These are phyloP conservation scores for Clavulina sp. DNA, from an alignment of 768 basidiomycete species.

Conservation along the genomic window DNA sequence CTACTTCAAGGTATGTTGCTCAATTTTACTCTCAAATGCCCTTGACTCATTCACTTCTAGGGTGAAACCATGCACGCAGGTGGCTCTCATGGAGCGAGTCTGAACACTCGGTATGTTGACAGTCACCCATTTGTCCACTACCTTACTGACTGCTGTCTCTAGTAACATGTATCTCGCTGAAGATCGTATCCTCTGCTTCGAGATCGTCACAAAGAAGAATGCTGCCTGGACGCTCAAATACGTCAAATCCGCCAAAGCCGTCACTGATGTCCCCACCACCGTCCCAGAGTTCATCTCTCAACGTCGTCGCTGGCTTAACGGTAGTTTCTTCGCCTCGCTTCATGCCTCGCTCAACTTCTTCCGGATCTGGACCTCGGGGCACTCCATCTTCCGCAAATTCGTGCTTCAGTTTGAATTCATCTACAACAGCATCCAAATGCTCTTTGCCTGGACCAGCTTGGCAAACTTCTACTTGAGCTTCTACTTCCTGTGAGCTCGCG, in stretches of 20 bases:
- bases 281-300: slow-evolving; percentile 81
- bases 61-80: slow-evolving; percentile 49
- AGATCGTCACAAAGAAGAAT: slow-evolving; percentile 77
- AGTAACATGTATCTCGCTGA: neutral
- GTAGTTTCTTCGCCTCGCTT: slow-evolving; percentile 82
- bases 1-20: slow-evolving; percentile 22
- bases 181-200: slow-evolving; percentile 61
- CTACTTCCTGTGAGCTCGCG: slow-evolving; percentile 33
- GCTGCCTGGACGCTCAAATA: slow-evolving; percentile 78
- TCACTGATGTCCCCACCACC: slow-evolving; percentile 87
- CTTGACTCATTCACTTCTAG: slow-evolving; percentile 46
- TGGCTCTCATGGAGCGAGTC: slow-evolving; percentile 38
- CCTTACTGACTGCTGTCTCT: no score
- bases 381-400: slow-evolving; percentile 70
- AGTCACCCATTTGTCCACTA: slow-evolving; percentile 55
- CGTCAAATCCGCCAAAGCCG: slow-evolving; percentile 84
- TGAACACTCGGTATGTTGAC: slow-evolving; percentile 64
- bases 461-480: slow-evolving; percentile 91
- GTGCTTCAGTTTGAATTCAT: slow-evolving; percentile 72
- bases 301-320: slow-evolving; percentile 75
- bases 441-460: slow-evolving; percentile 88
- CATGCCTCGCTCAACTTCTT: slow-evolving; percentile 83
- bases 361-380: slow-evolving; percentile 83
- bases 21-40: neutral
- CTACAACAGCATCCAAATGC: slow-evolving; percentile 73